A percentile compares a stretch with the other conserved stretches of the same genome.
These are phyloP conservation scores for Telfairia occidentalis DNA, from an alignment of 331 rosid species.

Conservation along the genomic window DNA sequence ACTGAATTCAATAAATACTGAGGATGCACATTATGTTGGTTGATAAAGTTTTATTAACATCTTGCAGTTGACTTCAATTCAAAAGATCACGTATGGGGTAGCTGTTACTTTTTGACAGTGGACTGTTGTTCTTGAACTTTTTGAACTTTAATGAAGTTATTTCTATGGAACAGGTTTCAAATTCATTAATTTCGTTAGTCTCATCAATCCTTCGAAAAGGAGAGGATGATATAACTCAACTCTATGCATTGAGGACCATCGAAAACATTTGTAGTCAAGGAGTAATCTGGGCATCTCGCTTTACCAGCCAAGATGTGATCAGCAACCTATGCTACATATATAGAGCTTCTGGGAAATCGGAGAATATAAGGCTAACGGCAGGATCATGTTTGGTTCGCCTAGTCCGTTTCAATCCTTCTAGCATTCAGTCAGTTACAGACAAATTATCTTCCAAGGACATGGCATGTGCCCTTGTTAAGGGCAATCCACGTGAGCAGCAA, in stretches of 20 bases:
- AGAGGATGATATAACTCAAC: conserved; percentile 87
- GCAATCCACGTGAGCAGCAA: conserved; percentile 86
- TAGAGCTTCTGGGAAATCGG: conserved; percentile 85
- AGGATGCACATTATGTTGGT: background rate
- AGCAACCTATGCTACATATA: conserved; percentile 72
- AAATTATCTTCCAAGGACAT: conserved; percentile 78
- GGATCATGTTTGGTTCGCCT: conserved; percentile 97
- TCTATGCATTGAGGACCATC: conserved; percentile 84
- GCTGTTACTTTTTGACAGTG: background rate
- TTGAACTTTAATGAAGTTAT: background rate
- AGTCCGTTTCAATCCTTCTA: conserved; percentile 70
- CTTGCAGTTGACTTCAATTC: background rate
- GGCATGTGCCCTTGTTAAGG: conserved; percentile 69
- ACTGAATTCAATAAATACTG: background rate
- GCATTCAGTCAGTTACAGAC: conserved; percentile 60
- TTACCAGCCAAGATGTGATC: conserved; percentile 71
- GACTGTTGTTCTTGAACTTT: background rate
- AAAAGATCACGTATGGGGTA: background rate
- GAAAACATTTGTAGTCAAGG: conserved; percentile 93
- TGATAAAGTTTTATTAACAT: background rate
- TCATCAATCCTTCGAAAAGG: conserved; percentile 82
- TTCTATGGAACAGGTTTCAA: conserved; percentile 53
- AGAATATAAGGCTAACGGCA: conserved; percentile 91
- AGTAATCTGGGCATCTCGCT: conserved; percentile 80
- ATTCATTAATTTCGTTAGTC: conserved; percentile 68